Evolutionary conservation across 306 rosid genomes (phyloP).

Genomic region (Medicago truncatula): MtrunA17r5.0-ANR NC_053044.1:23565501-23566000

Average conservation of each 20-base stretch:
- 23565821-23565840: slow-evolving; percentile 45
- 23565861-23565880: slow-evolving; percentile 44
- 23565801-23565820: slow-evolving; percentile 27
- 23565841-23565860: slow-evolving; percentile 38
- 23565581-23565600: background rate
- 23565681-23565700: background rate
- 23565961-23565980: slow-evolving; percentile 36
- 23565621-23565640: slow-evolving; percentile 1
- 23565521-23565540: too few species aligned
- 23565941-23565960: slow-evolving; percentile 30
- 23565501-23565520: too few species aligned
- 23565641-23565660: background rate
- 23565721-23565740: slow-evolving; percentile 13
- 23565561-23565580: background rate
- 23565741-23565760: slow-evolving; percentile 4
- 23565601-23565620: background rate
- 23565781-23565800: background rate
- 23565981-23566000: slow-evolving; percentile 29
- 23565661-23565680: background rate
- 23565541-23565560: too few species aligned
- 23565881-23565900: slow-evolving; percentile 47
- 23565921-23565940: slow-evolving; percentile 44
- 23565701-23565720: background rate
- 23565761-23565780: slow-evolving; percentile 33
- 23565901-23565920: slow-evolving; percentile 41